phyloP scores from a whole-genome alignment of 2,329 filamentous ascomycete species.

The Colletotrichum endophyticum region DNA sequence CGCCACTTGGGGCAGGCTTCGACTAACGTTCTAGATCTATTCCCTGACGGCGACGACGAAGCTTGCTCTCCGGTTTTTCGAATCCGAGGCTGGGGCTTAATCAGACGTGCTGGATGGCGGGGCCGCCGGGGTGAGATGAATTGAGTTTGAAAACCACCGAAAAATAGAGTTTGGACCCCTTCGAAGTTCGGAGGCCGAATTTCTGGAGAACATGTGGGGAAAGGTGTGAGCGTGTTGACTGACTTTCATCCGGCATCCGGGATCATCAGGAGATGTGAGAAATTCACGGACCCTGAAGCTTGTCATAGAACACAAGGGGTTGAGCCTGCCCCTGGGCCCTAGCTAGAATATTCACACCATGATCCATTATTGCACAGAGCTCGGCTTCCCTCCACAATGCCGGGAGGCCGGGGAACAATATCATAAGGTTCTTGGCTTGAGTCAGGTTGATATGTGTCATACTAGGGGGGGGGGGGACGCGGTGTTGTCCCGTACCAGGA shows the following conservation, averaged over 20 bases:
- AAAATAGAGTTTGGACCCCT: not conserved
- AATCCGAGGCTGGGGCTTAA: not conserved
- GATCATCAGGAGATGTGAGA: not conserved
- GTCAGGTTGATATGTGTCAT: not conserved
- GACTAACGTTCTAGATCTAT: not conserved
- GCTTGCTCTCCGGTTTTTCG: not conserved
- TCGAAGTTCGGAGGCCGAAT: not conserved
- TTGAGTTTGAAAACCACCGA: not conserved
- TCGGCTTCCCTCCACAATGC: not conserved
- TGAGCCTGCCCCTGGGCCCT: not conserved
- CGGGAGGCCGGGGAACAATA: not conserved
- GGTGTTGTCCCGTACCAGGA: not conserved
- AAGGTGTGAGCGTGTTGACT: not conserved
- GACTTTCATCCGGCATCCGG: not conserved
- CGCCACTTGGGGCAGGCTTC: not conserved
- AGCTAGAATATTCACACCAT: not conserved
- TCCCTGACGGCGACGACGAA: not conserved
- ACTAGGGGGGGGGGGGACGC: no score
- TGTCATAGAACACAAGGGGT: not conserved
- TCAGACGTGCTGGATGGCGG: not conserved
- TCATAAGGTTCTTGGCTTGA: not conserved
- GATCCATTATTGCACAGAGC: not conserved
- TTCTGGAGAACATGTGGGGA: not conserved
- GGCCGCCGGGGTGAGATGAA: not conserved
- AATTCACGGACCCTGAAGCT: not conserved